Base-by-base conservation (phyloP, 2,329 filamentous ascomycete species). In the Sarocladium brachiariae region DNA sequence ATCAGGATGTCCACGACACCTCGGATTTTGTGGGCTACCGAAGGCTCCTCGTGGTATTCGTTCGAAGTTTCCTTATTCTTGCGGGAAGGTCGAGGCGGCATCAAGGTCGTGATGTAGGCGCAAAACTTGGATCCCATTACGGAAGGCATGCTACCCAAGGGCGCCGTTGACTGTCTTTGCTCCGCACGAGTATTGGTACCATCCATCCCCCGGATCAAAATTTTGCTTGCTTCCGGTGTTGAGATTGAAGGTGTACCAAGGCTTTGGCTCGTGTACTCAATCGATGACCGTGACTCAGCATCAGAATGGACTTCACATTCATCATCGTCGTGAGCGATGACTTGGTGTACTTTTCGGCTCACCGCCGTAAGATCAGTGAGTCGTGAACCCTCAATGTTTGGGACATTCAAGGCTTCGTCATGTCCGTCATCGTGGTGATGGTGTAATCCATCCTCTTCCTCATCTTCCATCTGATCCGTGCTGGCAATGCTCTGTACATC, bases 401-500 rank as follows among this genome's bases (percentile, higher is more conserved):
- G 25, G 7, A 31, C n/a, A 14, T 24, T 47, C 11, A n/a, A 47
- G 3, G 16, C 25, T 19, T 47, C 43, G 24, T 47, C 43, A 47
- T 47, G 24, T 4, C 33, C 25, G 27, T 47, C 43, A 3, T 47
- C 43, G 27, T 47, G 33, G 16, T 47, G 43, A 47, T 31, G 24
- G 7, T 19, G 43, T 19, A 31, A 31, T 13, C 24, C 41, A 13
- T 49, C 41, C 13, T 61, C 60, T 27, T 61, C 60, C 7, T 68
- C 68, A 53, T 71, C 69, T 19, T 58, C 56, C 4, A 68, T 39
- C 25, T 69, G 66, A 51, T 78, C 73, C 24, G 75, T 76, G 14
- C 69, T 75, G 51, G 71, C 63, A 39, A 78, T 63, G 57, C 75
- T 79, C 46, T 76, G 73, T 5, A 76, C 69, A 53, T 80, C 77